Conservation (phyloP, 352 stramenopile genomes). For the Phytophthora agathidicida region DNA sequence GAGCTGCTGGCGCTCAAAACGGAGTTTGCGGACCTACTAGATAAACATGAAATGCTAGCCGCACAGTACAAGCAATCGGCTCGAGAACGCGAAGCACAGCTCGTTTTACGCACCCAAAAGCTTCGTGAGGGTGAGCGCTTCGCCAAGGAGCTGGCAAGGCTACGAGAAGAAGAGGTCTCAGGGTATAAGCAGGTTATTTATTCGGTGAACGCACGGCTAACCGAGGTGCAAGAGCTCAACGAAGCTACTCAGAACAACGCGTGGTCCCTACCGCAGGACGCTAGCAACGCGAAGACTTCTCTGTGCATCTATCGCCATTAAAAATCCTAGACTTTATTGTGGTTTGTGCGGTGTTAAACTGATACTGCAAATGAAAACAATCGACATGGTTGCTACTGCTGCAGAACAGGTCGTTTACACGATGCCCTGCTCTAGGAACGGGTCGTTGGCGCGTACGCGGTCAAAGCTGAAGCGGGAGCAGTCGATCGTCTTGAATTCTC, state of each 20-base stretch:
- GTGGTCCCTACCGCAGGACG: constrained; percentile 31
- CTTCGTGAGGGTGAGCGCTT: constrained; percentile 49
- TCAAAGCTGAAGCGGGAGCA: constrained; percentile 74
- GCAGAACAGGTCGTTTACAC: constrained; percentile 43
- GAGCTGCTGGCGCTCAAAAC: constrained; percentile 63
- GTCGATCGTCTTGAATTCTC: constrained; percentile 77
- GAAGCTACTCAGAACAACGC: constrained; percentile 34
- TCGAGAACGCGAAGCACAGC: constrained; percentile 44
- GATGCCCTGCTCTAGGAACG: constrained; percentile 78
- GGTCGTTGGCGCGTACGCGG: constrained; percentile 70
- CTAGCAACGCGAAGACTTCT: constrained; percentile 43
- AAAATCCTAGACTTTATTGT: constrained; percentile 28
- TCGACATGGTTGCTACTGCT: constrained; percentile 6
- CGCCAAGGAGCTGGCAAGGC: constrained; percentile 53
- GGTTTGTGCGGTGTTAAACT: constrained; percentile 2
- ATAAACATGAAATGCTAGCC: constrained; percentile 48
- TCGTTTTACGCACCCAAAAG: constrained; percentile 38
- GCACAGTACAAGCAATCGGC: constrained; percentile 51
- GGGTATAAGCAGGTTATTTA: constrained; percentile 75
- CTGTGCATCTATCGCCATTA: constrained; percentile 77
- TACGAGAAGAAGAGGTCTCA: constrained; percentile 57
- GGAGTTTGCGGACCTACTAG: constrained; percentile 68
- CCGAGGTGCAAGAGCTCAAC: constrained; percentile 48
- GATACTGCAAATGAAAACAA: constrained; percentile 9
- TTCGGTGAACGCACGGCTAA: constrained; percentile 65